phyloP scores from a whole-genome alignment of 176 grass and related monocot species.

The Bonia amplexicaulis region DNA sequence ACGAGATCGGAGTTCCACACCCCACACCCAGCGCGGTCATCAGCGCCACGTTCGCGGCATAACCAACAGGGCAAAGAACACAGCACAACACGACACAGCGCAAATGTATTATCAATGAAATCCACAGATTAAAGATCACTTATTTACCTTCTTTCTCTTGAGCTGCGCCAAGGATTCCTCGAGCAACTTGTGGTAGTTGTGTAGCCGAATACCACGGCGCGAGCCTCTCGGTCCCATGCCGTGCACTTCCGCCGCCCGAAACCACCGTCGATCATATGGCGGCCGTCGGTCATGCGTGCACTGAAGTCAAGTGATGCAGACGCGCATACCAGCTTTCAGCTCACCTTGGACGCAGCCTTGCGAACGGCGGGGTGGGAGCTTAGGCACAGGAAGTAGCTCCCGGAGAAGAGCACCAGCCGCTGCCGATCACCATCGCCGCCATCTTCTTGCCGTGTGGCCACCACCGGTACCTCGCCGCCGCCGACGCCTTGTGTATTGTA shows the following conservation, averaged over 20 bases:
- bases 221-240: conserved; percentile 91
- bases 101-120: background rate
- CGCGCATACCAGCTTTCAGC: no score
- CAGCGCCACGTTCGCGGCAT: conserved; percentile 40
- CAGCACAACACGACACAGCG: conserved; percentile 16
- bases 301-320: no score
- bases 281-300: no score
- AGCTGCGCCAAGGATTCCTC: conserved; percentile 58
- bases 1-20: no score
- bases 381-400: conserved; percentile 43
- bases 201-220: conserved; percentile 68
- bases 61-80: conserved; percentile 45
- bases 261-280: background rate
- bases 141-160: conserved; percentile 32
- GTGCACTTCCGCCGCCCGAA: conserved; percentile 32
- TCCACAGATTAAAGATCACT: no score
- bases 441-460: background rate
- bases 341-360: conserved; percentile 14
- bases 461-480: no score
- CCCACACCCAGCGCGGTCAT: conserved; percentile 30
- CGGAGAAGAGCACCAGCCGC: conserved; percentile 38
- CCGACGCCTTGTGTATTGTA: background rate
- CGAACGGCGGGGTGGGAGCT: conserved; percentile 40
- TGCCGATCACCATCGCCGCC: background rate
- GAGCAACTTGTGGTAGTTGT: conserved; percentile 72